These are phyloP conservation scores for Nakazawaea wickerhamii DNA, from an alignment of 805 yeast species.

Conservation along the genomic window DNA sequence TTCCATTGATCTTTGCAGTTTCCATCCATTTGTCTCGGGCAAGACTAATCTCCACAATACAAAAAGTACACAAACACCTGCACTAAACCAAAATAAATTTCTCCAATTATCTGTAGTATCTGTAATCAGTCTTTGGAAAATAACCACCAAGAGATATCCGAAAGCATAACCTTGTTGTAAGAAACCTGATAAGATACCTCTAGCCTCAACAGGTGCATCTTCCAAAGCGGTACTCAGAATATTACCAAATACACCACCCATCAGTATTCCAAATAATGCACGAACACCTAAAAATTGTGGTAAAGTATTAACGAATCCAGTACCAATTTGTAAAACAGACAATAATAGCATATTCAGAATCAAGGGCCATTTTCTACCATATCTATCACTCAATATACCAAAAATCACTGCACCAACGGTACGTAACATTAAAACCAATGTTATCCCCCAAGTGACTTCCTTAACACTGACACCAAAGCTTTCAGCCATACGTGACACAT, in stretches of 20 bases:
- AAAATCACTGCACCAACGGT: conserved; percentile 61
- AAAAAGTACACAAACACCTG: conserved; percentile 45
- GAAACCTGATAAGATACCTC: conserved; percentile 59
- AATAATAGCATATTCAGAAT: conserved; percentile 39
- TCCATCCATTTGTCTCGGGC: conserved; percentile 53
- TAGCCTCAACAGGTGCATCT: conserved; percentile 45
- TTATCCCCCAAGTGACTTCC: conserved; percentile 61
- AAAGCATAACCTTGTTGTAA: conserved; percentile 80
- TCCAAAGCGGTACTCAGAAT: conserved; percentile 50
- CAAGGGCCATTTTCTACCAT: conserved; percentile 59
- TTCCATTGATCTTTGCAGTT: conserved; percentile 34
- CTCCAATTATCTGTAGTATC: conserved; percentile 56
- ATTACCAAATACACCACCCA: conserved; percentile 54
- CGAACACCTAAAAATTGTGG: conserved; percentile 56
- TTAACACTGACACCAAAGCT: conserved; percentile 39
- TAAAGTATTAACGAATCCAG: conserved; percentile 55
- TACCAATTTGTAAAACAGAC: conserved; percentile 53
- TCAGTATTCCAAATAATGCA: conserved; percentile 54
- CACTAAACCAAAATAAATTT: conserved; percentile 62
- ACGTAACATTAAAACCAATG: conserved; percentile 63
- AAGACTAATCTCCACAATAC: conserved; percentile 35
- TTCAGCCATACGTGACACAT: conserved; percentile 41
- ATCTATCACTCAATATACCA: conserved; percentile 53
- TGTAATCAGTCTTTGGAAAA: conserved; percentile 59
- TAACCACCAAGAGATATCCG: conserved; percentile 60